Base-by-base conservation (phyloP, 169 alveolate species). In the Eimeria acervulina region DNA sequence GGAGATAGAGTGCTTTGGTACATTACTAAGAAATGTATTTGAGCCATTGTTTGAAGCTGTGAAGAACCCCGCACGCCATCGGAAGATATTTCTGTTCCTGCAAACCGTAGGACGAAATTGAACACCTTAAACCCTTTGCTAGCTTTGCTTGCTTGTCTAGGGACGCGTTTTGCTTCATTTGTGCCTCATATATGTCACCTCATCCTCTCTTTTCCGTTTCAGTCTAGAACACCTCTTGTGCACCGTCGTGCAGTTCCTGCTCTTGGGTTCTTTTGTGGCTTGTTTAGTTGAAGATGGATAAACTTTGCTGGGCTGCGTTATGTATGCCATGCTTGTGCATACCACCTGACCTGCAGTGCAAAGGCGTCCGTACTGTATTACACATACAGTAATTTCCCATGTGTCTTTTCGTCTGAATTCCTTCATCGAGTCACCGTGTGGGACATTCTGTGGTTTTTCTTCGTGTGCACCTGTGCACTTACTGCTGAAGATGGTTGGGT, bases 1-100 rank as follows among this genome's bases (percentile, higher is more conserved):
- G 26, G 76, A 96, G 72, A 96, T 98, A 47, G 28, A 92, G 6
- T 95, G 96, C 80, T 98, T 98, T 95, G 98, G 97, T 40, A 98
- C 98, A 81, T 96, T 98, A 97, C 89, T 98, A 42, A 95, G 96
- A 31, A 98, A 98, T 88, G 96, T 98, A 33, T 97, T 95, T 33
- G 96, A 95, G 93, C 99, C 99, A 5, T 94, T 98, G 44, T 97
- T 98, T 85, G 98, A 98, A 83, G 98, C 98, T 74, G 97, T 98
- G 13, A 89, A 97, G 51, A 90, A 98, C 92, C 99, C 99, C 38
- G 96, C 97, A 59, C 59, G 61, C 44, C 97, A 98, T 76, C 98
- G 98, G 51, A 96, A 97, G 74, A 90, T 97, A 21, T 97, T 83
- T 55, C 7, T 78, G 15, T 96, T 97, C 38, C 87, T 97, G 59